These are phyloP conservation scores for Penicillium sp. DNA, from an alignment of 2,329 filamentous ascomycete species.

Conservation along the genomic window DNA sequence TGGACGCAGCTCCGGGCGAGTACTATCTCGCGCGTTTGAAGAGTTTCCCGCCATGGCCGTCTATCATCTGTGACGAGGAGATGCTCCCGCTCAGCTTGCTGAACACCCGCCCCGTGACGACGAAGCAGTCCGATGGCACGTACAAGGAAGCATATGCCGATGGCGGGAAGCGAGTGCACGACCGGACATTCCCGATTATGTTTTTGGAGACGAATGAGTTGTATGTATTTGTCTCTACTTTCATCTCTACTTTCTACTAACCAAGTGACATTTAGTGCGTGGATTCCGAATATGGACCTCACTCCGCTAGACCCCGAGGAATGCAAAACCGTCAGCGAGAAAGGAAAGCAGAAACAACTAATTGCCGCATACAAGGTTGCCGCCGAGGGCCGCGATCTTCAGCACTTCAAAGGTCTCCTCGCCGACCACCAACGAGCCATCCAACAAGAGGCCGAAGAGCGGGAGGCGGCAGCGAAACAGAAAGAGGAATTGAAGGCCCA, in stretches of 20 bases:
- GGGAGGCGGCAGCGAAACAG: conserved; percentile 61
- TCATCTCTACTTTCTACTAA: background rate
- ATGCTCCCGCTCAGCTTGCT: conserved; percentile 82
- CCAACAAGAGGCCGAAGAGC: conserved; percentile 57
- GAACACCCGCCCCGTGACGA: conserved; percentile 76
- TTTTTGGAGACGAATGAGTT: conserved; percentile 95
- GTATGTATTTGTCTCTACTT: conserved; percentile 56
- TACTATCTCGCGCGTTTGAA: conserved; percentile 91
- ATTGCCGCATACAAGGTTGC: conserved; percentile 77
- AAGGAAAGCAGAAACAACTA: conserved; percentile 76
- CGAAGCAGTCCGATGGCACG: conserved; percentile 74
- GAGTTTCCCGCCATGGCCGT: conserved; percentile 91
- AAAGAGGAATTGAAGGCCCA: conserved; percentile 52
- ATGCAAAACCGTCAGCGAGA: conserved; percentile 63
- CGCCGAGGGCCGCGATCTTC: conserved; percentile 69
- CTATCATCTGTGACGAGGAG: conserved; percentile 87
- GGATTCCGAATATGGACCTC: conserved; percentile 82
- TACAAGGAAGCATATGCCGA: conserved; percentile 85
- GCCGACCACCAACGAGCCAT: conserved; percentile 54
- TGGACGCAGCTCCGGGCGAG: conserved; percentile 83
- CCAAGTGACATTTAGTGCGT: conserved; percentile 63
- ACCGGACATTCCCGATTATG: conserved; percentile 92
- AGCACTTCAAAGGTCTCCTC: conserved; percentile 80
- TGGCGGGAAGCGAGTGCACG: conserved; percentile 77
- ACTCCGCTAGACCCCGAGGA: conserved; percentile 71